Conservation (phyloP, 768 basidiomycete genomes). For the Mycena galopus region DNA sequence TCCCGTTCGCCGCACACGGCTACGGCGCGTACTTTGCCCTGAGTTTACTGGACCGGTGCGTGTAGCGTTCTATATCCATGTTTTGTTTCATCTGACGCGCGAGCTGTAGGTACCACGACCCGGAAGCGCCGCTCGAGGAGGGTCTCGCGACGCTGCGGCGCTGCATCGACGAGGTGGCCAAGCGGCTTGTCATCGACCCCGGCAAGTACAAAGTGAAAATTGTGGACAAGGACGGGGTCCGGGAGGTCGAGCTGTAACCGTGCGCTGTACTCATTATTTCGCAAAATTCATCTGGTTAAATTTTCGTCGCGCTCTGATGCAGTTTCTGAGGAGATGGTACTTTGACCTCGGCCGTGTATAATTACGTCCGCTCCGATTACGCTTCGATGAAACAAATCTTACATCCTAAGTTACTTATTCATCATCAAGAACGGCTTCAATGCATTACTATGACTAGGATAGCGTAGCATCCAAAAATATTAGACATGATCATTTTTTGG, state of each 20-base stretch:
- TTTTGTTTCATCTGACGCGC: conserved; percentile 3
- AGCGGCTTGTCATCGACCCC: conserved; percentile 84
- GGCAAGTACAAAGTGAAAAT: conserved; percentile 90
- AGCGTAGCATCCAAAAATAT: not conserved
- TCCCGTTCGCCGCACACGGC: conserved; percentile 94
- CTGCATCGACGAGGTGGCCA: conserved; percentile 90
- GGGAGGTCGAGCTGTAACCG: conserved; percentile 78
- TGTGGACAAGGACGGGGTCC: conserved; percentile 91
- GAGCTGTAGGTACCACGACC: conserved; percentile 86
- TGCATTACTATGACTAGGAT: not conserved
- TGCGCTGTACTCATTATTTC: conserved; percentile 8
- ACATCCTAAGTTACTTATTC: too few relatives aligned
- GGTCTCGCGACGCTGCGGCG: conserved; percentile 86
- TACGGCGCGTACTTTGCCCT: conserved; percentile 95
- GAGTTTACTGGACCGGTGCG: conserved; percentile 90
- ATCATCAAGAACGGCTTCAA: not conserved
- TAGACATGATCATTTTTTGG: conserved; percentile 27
- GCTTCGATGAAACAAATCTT: too few relatives aligned
- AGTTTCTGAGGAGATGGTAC: too few relatives aligned
- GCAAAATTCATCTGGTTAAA: too few relatives aligned
- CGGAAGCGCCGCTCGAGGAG: conserved; percentile 86
- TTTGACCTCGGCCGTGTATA: too few relatives aligned
- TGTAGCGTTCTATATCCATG: not conserved
- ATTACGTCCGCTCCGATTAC: too few relatives aligned
- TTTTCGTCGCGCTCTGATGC: too few relatives aligned